Percentiles rank a stretch among this genome's conserved stretches.
Conservation (phyloP, 371 early-diverging fungal genomes). For the Chytridiales sp. region DNA sequence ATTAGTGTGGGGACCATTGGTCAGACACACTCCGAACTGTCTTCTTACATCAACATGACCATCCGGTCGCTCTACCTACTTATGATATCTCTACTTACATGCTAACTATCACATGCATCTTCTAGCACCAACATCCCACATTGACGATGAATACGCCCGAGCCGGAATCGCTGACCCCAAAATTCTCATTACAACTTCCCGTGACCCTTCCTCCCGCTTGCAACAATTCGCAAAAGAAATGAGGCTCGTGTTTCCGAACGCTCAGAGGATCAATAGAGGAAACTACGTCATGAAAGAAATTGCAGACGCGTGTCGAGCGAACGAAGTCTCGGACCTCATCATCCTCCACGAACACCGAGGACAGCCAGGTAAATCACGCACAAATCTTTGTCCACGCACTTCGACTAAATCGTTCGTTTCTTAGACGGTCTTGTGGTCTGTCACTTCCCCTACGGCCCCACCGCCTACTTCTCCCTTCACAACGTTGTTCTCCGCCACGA, state of each 20-base stretch:
- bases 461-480: conserved; percentile 95
- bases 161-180: conserved; percentile 95
- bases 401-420: neutral
- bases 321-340: conserved; percentile 95
- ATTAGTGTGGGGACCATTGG: no score
- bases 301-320: conserved; percentile 90
- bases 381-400: neutral
- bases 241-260: conserved; percentile 94
- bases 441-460: conserved; percentile 99
- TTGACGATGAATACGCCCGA: conserved; percentile 95
- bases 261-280: conserved; percentile 97
- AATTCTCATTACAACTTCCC: conserved; percentile 95
- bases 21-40: no score
- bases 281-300: conserved; percentile 94
- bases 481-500: conserved; percentile 97
- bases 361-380: conserved; percentile 73
- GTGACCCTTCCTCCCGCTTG: conserved; percentile 93
- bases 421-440: conserved; percentile 93
- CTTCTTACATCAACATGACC: no score
- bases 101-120: neutral
- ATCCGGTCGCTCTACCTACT: no score
- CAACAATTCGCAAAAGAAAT: conserved; percentile 98
- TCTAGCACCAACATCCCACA: conserved; percentile 71
- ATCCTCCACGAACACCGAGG: conserved; percentile 98
- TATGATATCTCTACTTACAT: no score